Conservation (phyloP, 2,329 filamentous ascomycete species). For the Cercospora zeae-maydis region DNA sequence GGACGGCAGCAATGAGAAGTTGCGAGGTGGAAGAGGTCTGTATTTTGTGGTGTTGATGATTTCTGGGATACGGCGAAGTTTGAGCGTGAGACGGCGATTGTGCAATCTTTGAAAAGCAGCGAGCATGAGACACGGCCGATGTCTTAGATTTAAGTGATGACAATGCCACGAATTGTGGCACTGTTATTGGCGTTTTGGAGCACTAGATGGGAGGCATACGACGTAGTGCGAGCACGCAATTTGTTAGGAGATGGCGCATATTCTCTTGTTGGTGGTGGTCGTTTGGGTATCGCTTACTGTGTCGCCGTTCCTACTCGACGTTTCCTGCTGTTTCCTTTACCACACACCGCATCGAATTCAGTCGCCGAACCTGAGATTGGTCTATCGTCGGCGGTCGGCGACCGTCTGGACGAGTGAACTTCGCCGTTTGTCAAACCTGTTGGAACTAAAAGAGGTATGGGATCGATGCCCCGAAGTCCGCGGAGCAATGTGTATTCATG, state of each 20-base stretch:
- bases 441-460: neutral
- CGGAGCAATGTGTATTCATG: neutral
- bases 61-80: neutral
- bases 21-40: neutral
- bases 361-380: neutral
- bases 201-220: neutral
- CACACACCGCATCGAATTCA: neutral
- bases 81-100: neutral
- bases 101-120: neutral
- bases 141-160: neutral
- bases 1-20: neutral
- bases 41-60: too few relatives aligned
- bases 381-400: neutral
- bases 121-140: neutral
- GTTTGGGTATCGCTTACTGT: neutral
- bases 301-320: neutral
- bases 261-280: neutral
- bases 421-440: neutral
- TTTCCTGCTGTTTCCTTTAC: neutral
- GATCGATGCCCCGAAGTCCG: neutral
- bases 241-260: neutral
- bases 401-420: neutral
- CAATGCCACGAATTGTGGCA: neutral
- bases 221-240: conserved; percentile 1
- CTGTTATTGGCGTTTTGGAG: neutral